These are phyloP conservation scores for Posidonia australis DNA, from an alignment of 106 monocot genomes.

Conservation along the genomic window DNA sequence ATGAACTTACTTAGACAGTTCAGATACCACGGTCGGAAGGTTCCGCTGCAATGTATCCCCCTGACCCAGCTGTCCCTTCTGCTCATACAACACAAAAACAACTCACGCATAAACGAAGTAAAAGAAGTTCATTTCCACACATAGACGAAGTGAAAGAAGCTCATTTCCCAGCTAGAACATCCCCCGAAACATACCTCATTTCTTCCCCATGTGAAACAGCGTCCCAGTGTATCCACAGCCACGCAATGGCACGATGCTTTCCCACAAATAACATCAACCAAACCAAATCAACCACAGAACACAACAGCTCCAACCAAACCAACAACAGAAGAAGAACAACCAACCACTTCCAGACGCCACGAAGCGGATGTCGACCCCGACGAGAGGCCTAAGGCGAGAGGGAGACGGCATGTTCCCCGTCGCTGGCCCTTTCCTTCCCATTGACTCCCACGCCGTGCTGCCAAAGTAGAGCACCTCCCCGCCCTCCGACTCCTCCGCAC, in stretches of 20 bases:
- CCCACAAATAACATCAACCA: slow-evolving; percentile 1
- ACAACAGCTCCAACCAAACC: neutral
- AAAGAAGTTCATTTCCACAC: neutral
- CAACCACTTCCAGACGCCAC: slow-evolving; percentile 86
- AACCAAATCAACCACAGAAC: slow-evolving; percentile 4
- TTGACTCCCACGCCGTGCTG: slow-evolving; percentile 54
- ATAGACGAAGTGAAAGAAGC: neutral
- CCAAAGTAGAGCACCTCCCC: slow-evolving; percentile 97
- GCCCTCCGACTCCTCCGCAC: slow-evolving; percentile 20
- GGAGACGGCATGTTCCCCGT: slow-evolving; percentile 58
- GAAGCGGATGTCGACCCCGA: slow-evolving; percentile 75
- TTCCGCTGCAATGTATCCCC: slow-evolving; percentile 62
- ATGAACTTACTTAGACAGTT: slow-evolving; percentile 60
- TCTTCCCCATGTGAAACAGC: slow-evolving; percentile 93
- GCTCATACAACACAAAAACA: slow-evolving; percentile 2
- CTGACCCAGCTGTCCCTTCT: slow-evolving; percentile 97
- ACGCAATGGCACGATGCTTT: slow-evolving; percentile 89
- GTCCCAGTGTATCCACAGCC: slow-evolving; percentile 80
- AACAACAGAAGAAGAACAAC: neutral
- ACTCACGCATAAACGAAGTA: neutral
- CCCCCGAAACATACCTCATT: slow-evolving; percentile 55
- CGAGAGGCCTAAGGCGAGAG: slow-evolving; percentile 57
- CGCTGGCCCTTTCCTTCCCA: slow-evolving; percentile 28
- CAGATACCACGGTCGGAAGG: slow-evolving; percentile 66
- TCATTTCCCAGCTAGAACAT: no score